Base-by-base conservation (phyloP, 208 protist genomes). In the Trypanosoma grayi region DNA sequence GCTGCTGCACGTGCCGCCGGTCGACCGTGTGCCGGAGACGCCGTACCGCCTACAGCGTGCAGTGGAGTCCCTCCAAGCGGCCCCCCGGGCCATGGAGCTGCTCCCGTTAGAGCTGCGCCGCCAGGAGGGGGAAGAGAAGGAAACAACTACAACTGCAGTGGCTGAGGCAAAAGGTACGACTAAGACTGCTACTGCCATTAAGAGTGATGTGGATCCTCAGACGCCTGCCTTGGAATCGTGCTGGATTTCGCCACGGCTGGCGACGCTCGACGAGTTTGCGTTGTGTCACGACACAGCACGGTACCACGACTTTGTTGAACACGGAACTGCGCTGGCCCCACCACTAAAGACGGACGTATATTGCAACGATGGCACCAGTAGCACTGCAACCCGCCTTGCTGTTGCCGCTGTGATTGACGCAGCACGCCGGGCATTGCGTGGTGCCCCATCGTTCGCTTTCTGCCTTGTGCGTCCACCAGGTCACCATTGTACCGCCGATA, bases 391-490 rank as follows among this genome's bases (percentile, higher is more conserved):
- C 18, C 66, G 64, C 5, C 67, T 93, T 14, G 72, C 86, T 13
- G 73, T 76, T 10, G 86, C 58, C 10, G 86, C 83, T 11, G 78
- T 87, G 2, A 83, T 90, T 51, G 86, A 93, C 48, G 81, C 77
- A 13, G 65, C 77, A 28, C 66, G 62, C 30, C 39, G 50, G 14
- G 73, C 81, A 3, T 54, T 89, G 22, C 46, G 48, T 22, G 65
- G 51, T 27, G 30, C 36, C 2, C 71, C 79, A n/a, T 51, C 83
- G n/a, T 47, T 81, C 27, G 76, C 75, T 6, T 83, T 95, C 25
- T 93, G 88, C 54, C 57, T 97, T 30, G 79, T 97, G 33, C 80
- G 93, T 9, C 93, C 93, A 18, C 93, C 93, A 4, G 93, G 93
- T 16, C 93, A 97, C 63, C 94, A 98, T 70, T 91, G 84, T 51